phyloP scores from a whole-genome alignment of 2,329 filamentous ascomycete species.

The Sporothrix globosa region DNA sequence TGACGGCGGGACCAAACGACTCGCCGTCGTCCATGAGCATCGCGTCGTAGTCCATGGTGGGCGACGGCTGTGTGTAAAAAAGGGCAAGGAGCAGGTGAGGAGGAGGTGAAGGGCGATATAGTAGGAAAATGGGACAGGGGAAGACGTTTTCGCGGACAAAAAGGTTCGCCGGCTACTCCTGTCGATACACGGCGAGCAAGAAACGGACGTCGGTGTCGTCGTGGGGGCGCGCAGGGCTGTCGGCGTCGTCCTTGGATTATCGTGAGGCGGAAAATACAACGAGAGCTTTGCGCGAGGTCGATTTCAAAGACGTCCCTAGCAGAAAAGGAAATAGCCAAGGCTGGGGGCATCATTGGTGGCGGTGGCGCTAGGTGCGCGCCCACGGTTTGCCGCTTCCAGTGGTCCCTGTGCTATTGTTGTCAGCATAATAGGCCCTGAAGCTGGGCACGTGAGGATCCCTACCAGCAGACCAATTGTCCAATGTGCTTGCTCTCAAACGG shows the following conservation, averaged over 20 bases:
- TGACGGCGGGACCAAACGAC: slow-evolving; percentile 59
- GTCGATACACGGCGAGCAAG: no score
- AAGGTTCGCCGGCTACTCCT: no score
- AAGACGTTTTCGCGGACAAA: neutral
- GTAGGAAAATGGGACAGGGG: neutral
- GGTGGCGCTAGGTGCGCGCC: slow-evolving; percentile 16
- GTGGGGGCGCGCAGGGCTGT: neutral
- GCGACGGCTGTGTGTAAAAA: neutral
- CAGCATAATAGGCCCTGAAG: neutral
- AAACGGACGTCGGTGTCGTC: neutral
- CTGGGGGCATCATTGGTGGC: slow-evolving; percentile 17
- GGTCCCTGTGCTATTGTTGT: neutral
- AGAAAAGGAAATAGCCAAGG: neutral
- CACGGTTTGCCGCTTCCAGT: slow-evolving; percentile 2
- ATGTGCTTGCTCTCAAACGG: neutral
- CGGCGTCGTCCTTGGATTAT: neutral
- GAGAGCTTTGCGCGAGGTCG: slow-evolving; percentile 15
- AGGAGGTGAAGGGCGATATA: neutral
- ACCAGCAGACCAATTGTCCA: neutral
- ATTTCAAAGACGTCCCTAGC: slow-evolving; percentile 4
- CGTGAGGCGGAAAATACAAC: neutral
- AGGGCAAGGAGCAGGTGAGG: neutral
- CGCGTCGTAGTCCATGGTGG: slow-evolving; percentile 61
- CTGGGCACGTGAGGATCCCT: slow-evolving; percentile 21
- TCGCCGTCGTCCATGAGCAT: slow-evolving; percentile 62